Base-by-base conservation (phyloP, 768 basidiomycete species). In the Hirschioporus abietinus region DNA sequence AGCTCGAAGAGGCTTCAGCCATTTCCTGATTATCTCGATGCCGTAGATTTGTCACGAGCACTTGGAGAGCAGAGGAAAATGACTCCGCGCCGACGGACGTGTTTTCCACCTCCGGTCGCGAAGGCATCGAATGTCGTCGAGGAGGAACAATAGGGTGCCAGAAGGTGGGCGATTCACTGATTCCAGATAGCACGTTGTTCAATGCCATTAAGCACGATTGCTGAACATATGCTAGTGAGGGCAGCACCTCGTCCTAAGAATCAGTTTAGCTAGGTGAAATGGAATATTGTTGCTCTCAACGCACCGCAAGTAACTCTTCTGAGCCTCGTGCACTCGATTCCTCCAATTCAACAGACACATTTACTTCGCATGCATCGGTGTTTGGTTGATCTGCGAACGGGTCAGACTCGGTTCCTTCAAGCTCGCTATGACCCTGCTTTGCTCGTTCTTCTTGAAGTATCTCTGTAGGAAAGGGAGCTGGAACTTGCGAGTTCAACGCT, bases 191-290 rank as follows among this genome's bases (percentile, higher is more conserved):
- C 24, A 93, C 80, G 74, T 86, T 88, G 70, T 87, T 86, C 61
- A 94, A 79, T 1, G 89, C 90, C 80, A 87, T 87, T 26, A 93
- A 72, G 73, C 90, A 92, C 20, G 90, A 90, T 67, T 82, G 83
- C 71, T 92, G 88, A 35, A 93, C 90, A 65, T 84, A 82, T 17
- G 82, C 79, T 69, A 94, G 88, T n/a, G 91, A 92, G 9, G 89
- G 85, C 70, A 88, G 78, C 36, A 92, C 77, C 69, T 90, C 86
- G 20, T 52, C 42, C 42, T 52, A 52, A 12, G 12, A 52, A 20
- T 3, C 42, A 20, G 42, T 52, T 52, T 15, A 52, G 42, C 42
- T 20, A 52, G 42, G 20, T 52, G 2, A 3, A 8, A 30, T 2
- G 30, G 30, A 30, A 30, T 30, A 8, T 8, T 20, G 42, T 15